phyloP scores from a whole-genome alignment of 257 asterid genomes.

The Przewalskia tangutica region DNA sequence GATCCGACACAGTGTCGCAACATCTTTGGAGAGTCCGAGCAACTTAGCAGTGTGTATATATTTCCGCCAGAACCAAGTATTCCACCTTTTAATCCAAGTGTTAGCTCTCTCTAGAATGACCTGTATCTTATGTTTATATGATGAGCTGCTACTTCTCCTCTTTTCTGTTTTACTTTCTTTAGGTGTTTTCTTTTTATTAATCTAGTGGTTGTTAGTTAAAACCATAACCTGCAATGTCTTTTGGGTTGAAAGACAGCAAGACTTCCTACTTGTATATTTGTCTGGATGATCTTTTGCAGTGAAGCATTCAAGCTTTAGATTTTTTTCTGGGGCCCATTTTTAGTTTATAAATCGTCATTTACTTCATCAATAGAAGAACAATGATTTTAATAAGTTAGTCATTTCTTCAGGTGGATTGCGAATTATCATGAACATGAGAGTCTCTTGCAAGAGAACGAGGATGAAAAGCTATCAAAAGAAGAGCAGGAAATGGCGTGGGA shows the following conservation, averaged over 20 bases:
- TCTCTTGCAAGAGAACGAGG: conserved; percentile 93
- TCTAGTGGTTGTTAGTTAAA: background rate
- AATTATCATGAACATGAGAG: conserved; percentile 95
- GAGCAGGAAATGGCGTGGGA: conserved; percentile 99
- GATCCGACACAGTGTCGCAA: too few relatives aligned
- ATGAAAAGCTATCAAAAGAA: conserved; percentile 87
- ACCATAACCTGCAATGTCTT: background rate
- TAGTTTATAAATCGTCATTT: background rate
- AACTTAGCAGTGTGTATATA: background rate
- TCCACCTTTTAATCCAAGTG: background rate
- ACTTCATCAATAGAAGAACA: background rate
- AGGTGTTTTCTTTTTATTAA: background rate
- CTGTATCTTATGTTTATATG: background rate
- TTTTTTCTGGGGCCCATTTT: background rate
- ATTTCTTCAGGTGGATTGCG: conserved; percentile 67
- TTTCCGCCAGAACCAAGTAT: background rate
- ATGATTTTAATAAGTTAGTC: background rate
- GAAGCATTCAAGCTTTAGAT: background rate
- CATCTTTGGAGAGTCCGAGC: too few relatives aligned
- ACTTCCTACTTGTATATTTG: background rate
- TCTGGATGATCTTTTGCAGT: background rate
- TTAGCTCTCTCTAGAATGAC: background rate
- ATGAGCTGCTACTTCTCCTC: background rate
- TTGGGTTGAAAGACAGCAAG: background rate
- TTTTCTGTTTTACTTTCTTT: background rate